These are phyloP conservation scores for Malassezia cuniculi DNA, from an alignment of 1,284 basidiomycete genomes.

Conservation along the genomic window DNA sequence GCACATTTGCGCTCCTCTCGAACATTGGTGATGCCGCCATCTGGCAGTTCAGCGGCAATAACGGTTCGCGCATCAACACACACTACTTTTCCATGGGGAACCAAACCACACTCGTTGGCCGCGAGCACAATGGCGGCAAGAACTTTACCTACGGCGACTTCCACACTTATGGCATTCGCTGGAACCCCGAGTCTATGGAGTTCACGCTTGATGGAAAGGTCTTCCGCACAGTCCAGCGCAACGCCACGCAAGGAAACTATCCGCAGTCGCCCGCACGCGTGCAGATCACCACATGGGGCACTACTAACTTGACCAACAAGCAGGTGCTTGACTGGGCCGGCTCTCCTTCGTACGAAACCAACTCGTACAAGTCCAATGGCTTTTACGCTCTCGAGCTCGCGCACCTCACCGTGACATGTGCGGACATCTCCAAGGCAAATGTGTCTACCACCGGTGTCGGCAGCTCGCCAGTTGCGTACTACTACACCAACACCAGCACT, in stretches of 20 bases:
- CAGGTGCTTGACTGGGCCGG: constrained; percentile 27
- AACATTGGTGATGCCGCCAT: constrained; percentile 31
- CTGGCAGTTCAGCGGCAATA: constrained; percentile 25
- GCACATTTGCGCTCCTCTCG: constrained; percentile 29
- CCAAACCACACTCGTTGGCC: constrained; percentile 7
- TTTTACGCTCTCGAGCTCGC: constrained; percentile 36
- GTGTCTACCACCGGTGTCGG: constrained; percentile 12
- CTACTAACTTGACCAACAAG: constrained; percentile 15
- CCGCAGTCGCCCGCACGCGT: constrained; percentile 31
- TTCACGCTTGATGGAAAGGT: constrained; percentile 30
- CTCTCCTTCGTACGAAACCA: constrained; percentile 20
- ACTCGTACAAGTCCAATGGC: constrained; percentile 24
- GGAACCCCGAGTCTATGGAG: constrained; percentile 24
- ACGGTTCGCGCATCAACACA: constrained; percentile 16
- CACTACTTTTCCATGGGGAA: constrained; percentile 26
- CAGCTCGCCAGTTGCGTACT: constrained; percentile 14
- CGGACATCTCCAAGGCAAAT: constrained; percentile 12
- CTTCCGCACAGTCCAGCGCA: constrained; percentile 21
- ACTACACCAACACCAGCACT: constrained; percentile 21
- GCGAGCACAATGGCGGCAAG: neutral
- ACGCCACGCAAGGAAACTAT: constrained; percentile 16
- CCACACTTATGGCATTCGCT: constrained; percentile 34
- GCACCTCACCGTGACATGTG: constrained; percentile 23
- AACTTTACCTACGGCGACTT: constrained; percentile 19
- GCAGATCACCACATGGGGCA: constrained; percentile 31